phyloP scores from a whole-genome alignment of 179 eudicot genomes.

The Beta lomatogona region DNA sequence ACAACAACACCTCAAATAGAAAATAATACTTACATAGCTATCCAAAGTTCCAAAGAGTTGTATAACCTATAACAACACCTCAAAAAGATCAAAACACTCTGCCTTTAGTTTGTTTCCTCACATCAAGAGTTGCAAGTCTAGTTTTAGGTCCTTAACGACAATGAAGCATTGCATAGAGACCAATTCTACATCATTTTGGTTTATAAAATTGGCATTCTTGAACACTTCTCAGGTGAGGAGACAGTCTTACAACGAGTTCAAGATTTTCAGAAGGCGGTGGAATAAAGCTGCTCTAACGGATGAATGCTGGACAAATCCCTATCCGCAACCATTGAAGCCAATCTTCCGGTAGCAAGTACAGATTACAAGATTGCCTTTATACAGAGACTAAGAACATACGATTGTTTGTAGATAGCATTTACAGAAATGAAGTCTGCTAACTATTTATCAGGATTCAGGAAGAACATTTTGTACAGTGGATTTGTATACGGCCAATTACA shows the following conservation, averaged over 20 bases:
- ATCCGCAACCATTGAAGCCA: constrained; percentile 39
- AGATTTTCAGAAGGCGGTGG: constrained; percentile 71
- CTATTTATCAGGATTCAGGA: too few relatives aligned
- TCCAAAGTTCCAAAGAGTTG: too few relatives aligned
- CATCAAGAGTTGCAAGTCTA: background rate
- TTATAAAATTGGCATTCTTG: background rate
- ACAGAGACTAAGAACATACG: background rate
- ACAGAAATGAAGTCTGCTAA: background rate
- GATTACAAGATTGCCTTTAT: background rate
- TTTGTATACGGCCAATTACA: background rate
- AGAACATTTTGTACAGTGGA: constrained; percentile 17
- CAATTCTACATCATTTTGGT: background rate
- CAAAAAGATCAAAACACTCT: background rate
- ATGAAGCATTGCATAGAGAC: background rate
- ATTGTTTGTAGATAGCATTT: background rate
- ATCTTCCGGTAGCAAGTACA: constrained; percentile 26
- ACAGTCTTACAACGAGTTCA: constrained; percentile 68
- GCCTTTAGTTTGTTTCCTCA: background rate
- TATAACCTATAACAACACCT: too few relatives aligned
- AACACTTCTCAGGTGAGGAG: constrained; percentile 62
- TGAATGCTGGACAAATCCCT: constrained; percentile 72
- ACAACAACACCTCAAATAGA: too few relatives aligned
- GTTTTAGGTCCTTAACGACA: background rate
- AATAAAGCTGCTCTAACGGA: constrained; percentile 55
- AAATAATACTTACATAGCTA: too few relatives aligned